Base-by-base conservation (phyloP, 2,329 filamentous ascomycete species). In the Paecilomyces niveus region DNA sequence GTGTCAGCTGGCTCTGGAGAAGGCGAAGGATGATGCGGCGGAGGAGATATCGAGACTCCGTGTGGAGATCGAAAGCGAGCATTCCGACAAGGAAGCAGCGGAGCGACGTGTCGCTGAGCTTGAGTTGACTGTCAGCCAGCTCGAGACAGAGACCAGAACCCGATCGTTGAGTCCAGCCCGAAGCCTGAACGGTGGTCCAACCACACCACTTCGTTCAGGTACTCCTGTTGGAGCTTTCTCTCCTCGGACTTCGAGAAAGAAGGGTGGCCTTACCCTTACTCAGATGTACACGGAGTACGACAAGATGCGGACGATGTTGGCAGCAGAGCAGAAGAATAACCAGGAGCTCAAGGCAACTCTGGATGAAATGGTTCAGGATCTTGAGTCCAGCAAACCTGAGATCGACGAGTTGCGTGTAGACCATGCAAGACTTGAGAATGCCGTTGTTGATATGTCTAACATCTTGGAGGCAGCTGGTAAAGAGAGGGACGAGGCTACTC, bases 381-480 rank as follows among this genome's bases (percentile, higher is more conserved):
- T 97, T 39, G 92, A 99, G 72, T 87, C 87, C 24, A 92, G 90
- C 71, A 87, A 88, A 26, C 94, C 94, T 0, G 92, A 97, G 68
- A 85, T 97, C 31, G 87, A 96, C 61, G 92, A 97, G 65, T 79
- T 96, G 18, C 87, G 89, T 54, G 83, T 85, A 13, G 92, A 97
- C 66, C 87, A 92, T 62, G 87, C 90, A 56, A 86, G 89, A 32
- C 82, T 97, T 1, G 86, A 92, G 59, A 83, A 83, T 59, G 92
- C 96, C 64, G 87, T 95, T 39, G 82, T 90, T 33, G 89, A 94
- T 62, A 91, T 93, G 70, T 96, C 92, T 0, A 84, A 88, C 62
- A 82, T 96, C 24, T 85, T 95, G 8, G 90, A 97, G 61, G 85
- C 90, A 55, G 88, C 90, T 59, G 89, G 88, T 60, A 85, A 88